Evolutionary conservation across 164 flowering plant species (phyloP).

Genomic region (Magnolia officinalis): DNA sequence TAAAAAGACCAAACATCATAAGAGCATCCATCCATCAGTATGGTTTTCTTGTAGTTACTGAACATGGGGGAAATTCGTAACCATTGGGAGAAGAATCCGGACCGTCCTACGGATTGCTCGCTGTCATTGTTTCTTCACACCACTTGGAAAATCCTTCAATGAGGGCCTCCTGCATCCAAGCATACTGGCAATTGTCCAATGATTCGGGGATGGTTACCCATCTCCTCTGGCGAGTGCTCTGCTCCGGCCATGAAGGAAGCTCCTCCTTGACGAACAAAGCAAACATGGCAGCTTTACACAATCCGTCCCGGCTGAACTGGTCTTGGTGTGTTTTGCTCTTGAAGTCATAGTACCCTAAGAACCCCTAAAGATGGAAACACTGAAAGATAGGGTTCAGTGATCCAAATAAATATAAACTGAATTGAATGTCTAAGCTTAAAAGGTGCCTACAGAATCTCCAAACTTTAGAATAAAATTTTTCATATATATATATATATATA

Average conservation of each 20-base stretch:
- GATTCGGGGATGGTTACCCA: slow-evolving; percentile 68
- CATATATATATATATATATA: too few species aligned
- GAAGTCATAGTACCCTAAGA: slow-evolving; percentile 50
- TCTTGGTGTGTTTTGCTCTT: slow-evolving; percentile 72
- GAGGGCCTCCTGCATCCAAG: slow-evolving; percentile 69
- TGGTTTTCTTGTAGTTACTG: neutral
- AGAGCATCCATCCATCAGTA: neutral
- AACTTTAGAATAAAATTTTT: too few species aligned
- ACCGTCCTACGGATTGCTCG: neutral
- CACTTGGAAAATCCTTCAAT: slow-evolving; percentile 42
- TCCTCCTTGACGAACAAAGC: slow-evolving; percentile 64
- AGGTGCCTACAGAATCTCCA: too few species aligned
- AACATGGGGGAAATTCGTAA: neutral
- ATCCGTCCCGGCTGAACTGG: slow-evolving; percentile 57
- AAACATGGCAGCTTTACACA: slow-evolving; percentile 68
- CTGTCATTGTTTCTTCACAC: slow-evolving; percentile 14
- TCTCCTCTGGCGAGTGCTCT: slow-evolving; percentile 46
- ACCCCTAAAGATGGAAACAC: slow-evolving; percentile 27
- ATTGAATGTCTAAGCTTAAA: too few species aligned
- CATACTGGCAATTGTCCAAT: slow-evolving; percentile 41
- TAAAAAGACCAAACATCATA: neutral
- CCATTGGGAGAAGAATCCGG: neutral
- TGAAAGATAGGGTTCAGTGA: neutral
- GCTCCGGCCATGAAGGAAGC: slow-evolving; percentile 64
- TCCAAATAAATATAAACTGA: neutral